Percentiles rank a stretch among this genome's conserved stretches.
Conservation (phyloP, 2,329 filamentous ascomycete genomes). For the Fusarium nelsonii region DNA sequence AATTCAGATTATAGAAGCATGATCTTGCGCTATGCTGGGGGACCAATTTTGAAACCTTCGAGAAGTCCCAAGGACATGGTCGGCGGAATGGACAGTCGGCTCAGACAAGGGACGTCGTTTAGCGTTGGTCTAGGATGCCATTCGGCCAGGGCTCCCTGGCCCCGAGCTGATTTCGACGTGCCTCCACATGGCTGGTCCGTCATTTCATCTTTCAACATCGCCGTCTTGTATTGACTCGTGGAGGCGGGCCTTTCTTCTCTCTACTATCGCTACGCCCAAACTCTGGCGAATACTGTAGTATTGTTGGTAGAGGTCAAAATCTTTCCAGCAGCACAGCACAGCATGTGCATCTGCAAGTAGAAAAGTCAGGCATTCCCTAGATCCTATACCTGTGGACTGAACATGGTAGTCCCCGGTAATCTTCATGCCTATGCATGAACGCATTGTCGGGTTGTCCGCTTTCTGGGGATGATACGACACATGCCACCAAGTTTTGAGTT, state of each 20-base stretch:
- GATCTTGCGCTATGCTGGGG: slow-evolving; percentile 48
- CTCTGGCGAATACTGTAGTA: neutral
- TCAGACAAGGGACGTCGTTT: slow-evolving; percentile 38
- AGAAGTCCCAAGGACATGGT: slow-evolving; percentile 51
- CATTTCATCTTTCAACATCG: slow-evolving; percentile 37
- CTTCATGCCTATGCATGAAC: slow-evolving; percentile 44
- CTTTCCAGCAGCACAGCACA: slow-evolving; percentile 18
- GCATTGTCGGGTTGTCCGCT: slow-evolving; percentile 27
- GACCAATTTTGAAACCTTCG: slow-evolving; percentile 48
- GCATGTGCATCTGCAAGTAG: slow-evolving; percentile 26
- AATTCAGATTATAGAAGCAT: slow-evolving; percentile 44
- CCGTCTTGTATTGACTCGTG: slow-evolving; percentile 42
- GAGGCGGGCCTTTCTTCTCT: slow-evolving; percentile 41
- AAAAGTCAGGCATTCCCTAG: slow-evolving; percentile 19
- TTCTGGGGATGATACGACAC: slow-evolving; percentile 29
- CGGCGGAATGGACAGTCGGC: slow-evolving; percentile 46
- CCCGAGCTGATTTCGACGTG: slow-evolving; percentile 45
- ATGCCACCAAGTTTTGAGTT: slow-evolving; percentile 21
- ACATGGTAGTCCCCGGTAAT: slow-evolving; percentile 28
- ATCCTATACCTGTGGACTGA: slow-evolving; percentile 35
- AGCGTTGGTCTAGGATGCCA: slow-evolving; percentile 34
- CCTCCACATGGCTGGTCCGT: slow-evolving; percentile 34
- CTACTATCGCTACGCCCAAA: slow-evolving; percentile 27
- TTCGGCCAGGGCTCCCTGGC: slow-evolving; percentile 30
- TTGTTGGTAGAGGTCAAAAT: slow-evolving; percentile 14